Conservation (phyloP, 768 basidiomycete species). For the Boletus insuetus region DNA sequence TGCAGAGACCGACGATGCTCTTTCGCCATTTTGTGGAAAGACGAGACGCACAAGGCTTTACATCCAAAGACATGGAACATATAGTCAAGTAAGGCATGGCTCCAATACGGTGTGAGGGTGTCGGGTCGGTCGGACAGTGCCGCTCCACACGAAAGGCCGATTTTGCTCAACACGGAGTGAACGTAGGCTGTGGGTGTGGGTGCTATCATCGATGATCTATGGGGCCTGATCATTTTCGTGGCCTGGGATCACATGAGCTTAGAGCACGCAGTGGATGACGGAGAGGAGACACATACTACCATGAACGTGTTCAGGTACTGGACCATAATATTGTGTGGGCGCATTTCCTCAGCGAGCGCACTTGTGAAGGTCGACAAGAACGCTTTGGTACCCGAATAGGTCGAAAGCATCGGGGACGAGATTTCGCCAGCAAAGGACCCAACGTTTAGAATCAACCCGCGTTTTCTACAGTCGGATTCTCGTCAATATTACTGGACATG, state of each 20-base stretch:
- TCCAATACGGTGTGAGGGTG: slow-evolving; percentile 86
- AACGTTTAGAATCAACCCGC: slow-evolving; percentile 85
- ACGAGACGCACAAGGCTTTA: slow-evolving; percentile 52
- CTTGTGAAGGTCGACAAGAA: slow-evolving; percentile 85
- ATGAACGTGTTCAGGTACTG: slow-evolving; percentile 91
- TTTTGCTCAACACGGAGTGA: slow-evolving; percentile 67
- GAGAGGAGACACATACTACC: slow-evolving; percentile 58
- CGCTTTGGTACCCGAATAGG: slow-evolving; percentile 90
- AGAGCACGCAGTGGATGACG: not conserved
- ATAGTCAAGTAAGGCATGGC: slow-evolving; percentile 79
- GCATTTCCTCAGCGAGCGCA: slow-evolving; percentile 83
- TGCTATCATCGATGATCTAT: slow-evolving; percentile 61
- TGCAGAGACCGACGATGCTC: slow-evolving; percentile 62
- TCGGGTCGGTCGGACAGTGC: slow-evolving; percentile 66
- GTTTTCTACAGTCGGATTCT: slow-evolving; percentile 48
- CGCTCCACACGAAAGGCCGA: slow-evolving; percentile 80
- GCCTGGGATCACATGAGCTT: slow-evolving; percentile 45
- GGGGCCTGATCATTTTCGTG: slow-evolving; percentile 92
- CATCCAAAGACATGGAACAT: slow-evolving; percentile 52
- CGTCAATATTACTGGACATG: not conserved
- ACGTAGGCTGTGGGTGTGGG: slow-evolving; percentile 79
- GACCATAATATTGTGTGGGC: slow-evolving; percentile 69
- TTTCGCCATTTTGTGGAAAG: slow-evolving; percentile 67
- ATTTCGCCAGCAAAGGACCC: slow-evolving; percentile 89
- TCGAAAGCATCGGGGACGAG: slow-evolving; percentile 89